A percentile compares a stretch with the other conserved stretches of the same genome.
These are phyloP conservation scores for Phyllostachys edulis DNA, from an alignment of 176 grass and related monocot species.

Conservation along the genomic window DNA sequence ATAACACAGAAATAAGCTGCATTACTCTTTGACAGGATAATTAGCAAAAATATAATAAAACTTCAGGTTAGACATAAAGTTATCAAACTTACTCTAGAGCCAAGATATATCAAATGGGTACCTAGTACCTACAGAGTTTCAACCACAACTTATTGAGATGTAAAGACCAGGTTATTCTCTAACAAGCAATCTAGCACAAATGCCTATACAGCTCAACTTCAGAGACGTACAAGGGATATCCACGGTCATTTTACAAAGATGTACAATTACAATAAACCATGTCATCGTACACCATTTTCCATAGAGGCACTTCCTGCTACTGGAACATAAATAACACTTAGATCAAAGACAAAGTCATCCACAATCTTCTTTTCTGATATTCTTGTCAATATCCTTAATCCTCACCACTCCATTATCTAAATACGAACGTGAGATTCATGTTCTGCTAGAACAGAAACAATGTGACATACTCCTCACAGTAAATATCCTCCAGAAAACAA, in stretches of 20 bases:
- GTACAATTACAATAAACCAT: background rate
- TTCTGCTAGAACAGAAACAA: background rate
- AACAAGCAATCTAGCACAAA: background rate
- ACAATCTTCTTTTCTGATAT: background rate
- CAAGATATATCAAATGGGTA: background rate
- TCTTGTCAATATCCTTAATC: background rate
- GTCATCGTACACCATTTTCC: background rate
- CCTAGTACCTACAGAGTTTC: background rate
- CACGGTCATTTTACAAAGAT: background rate
- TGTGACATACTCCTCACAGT: background rate
- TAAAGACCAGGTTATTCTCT: background rate
- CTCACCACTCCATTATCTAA: background rate
- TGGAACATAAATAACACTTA: background rate
- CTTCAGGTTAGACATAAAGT: background rate
- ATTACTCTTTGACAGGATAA: background rate
- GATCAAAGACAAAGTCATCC: background rate
- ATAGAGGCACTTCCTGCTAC: background rate
- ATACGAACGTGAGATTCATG: background rate
- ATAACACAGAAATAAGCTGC: slow-evolving; percentile 11
- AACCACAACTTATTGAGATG: background rate
- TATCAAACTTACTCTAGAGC: background rate
- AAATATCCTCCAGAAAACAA: background rate
- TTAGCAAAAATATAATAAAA: background rate
- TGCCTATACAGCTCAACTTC: background rate
- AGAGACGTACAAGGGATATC: background rate